These are phyloP conservation scores for Diversispora eburnea DNA, from an alignment of 192 early-diverging fungal genomes.

Conservation along the genomic window DNA sequence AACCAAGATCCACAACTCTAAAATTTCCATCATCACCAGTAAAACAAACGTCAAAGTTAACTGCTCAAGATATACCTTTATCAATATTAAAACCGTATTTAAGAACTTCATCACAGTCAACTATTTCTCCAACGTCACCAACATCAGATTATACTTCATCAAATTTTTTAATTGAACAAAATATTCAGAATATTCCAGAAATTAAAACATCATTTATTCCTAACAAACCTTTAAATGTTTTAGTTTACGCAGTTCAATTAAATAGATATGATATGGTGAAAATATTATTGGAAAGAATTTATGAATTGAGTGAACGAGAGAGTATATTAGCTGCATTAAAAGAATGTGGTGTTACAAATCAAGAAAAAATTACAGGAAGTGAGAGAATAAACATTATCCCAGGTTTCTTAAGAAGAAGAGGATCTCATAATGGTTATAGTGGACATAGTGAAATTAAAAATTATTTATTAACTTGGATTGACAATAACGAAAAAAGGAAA, in stretches of 20 bases:
- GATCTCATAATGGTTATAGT: background rate
- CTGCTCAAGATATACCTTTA: too few relatives aligned
- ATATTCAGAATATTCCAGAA: background rate
- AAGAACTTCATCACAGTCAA: too few relatives aligned
- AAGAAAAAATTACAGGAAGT: background rate
- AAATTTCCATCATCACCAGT: too few relatives aligned
- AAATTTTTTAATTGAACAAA: background rate
- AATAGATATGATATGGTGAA: background rate
- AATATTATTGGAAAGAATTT: conserved; percentile 10
- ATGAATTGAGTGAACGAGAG: background rate
- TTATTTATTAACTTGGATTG: background rate
- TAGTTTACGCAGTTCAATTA: conserved; percentile 6
- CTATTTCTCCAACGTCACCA: too few relatives aligned
- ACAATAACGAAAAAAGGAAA: background rate
- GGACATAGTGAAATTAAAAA: background rate
- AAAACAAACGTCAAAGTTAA: too few relatives aligned
- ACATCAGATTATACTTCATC: background rate
- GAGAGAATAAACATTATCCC: background rate
- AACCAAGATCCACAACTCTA: background rate
- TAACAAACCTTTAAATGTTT: background rate
- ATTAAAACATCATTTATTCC: background rate
- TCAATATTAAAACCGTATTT: too few relatives aligned
- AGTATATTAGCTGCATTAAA: conserved; percentile 16
- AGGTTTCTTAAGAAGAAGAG: background rate
- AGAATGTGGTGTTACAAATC: background rate